phyloP scores from a whole-genome alignment of 2,329 filamentous ascomycete species.

The Exserohilum turcica region DNA sequence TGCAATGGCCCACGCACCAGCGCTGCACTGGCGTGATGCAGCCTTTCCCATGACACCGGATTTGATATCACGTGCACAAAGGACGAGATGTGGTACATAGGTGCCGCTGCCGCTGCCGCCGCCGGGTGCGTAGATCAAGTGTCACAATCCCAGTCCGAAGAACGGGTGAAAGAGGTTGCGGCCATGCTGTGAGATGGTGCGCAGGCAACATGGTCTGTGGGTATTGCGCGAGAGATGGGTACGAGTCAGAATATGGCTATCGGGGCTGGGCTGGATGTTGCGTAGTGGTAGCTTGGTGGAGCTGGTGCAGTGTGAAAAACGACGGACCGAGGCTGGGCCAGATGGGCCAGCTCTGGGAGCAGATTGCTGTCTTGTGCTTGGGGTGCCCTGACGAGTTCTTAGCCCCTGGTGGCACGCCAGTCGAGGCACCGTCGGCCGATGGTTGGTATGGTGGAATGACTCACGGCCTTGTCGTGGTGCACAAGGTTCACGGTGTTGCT shows the following conservation, averaged over 20 bases:
- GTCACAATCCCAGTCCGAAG: neutral
- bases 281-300: constrained; percentile 9
- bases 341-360: neutral
- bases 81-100: neutral
- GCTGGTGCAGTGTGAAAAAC: constrained; percentile 2
- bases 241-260: constrained; percentile 3
- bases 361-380: neutral
- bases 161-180: neutral
- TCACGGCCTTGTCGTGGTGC: neutral
- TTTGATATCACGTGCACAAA: neutral
- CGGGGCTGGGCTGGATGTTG: constrained; percentile 3
- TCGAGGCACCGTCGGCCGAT: neutral
- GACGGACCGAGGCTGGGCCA: neutral
- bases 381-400: neutral
- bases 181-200: neutral
- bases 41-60: no score
- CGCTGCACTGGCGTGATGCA: no score
- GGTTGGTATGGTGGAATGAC: neutral
- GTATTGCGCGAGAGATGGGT: neutral
- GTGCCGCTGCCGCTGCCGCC: neutral
- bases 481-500: neutral
- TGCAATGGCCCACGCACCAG: no score
- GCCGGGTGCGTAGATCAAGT: neutral
- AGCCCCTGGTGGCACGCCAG: neutral
- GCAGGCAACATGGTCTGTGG: neutral